Evolutionary conservation across 306 rosid genomes (phyloP), one percentile per base, ranked within the genome.

Genomic region (Cyamopsis tetragonoloba): DNA sequence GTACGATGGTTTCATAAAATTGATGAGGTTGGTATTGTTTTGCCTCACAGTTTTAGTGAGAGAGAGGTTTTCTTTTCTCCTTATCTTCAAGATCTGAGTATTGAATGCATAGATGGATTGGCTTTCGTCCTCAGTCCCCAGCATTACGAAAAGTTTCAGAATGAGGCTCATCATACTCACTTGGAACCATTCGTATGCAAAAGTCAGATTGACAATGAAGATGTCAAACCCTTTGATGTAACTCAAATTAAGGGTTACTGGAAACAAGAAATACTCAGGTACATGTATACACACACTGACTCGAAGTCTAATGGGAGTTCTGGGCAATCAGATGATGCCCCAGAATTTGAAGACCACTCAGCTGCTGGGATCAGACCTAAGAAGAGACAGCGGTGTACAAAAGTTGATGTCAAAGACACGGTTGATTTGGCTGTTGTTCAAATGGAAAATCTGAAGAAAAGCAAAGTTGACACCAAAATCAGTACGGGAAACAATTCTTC

Each of bases 101-200:
- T 89, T 75, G 98, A 89, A 77, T 92, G 98, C 91, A 87, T 92
- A 62, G 98, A 92, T 86, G 98, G 96, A 62, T 71, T 86, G 83
- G 88, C 96, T 50, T 76, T 85, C 4, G 95, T 92, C 65, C 96
- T 92, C 84, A 83, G 96, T 62, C 96, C 88, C 24, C 80, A 69
- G 66, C 96, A 92, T 66, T 92, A 81, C 66, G 79, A 78, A 66
- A 84, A 79, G 79, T 88, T 81, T 61, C 76, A 48, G 82, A 81
- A 79, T 0, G 87, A 79, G 64, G 91, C 86, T 0, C 77, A n/a
- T n/a, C 78, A 80, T 27, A 75, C 83, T 0, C 76, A 14, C 58
- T 18, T 71, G 81, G 84, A 87, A 51, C 93, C 96, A 28, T 92
- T 75, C 69, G 74, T 87, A 2, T 89, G 98, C 78, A 23, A 67